Conservation (phyloP, 345 rosid species). For the Populus nigra region DNA sequence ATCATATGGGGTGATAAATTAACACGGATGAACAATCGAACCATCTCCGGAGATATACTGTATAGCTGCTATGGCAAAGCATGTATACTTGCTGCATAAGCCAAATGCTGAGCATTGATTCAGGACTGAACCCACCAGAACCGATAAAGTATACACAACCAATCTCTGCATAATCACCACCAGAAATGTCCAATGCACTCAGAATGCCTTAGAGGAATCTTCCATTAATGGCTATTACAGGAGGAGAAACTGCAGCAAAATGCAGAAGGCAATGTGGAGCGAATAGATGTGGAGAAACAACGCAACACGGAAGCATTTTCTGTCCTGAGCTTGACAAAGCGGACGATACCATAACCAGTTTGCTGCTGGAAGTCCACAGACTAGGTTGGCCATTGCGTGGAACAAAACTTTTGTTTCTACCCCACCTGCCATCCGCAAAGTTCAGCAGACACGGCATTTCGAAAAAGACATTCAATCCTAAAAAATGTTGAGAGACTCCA, state of each 20-base stretch:
- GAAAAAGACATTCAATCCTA: neutral
- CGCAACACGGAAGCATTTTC: neutral
- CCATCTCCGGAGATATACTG: neutral
- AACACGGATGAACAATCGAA: neutral
- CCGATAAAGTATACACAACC: neutral
- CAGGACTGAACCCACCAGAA: neutral
- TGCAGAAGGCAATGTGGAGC: constrained; percentile 2
- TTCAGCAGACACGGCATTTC: neutral
- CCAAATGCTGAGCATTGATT: constrained; percentile 1
- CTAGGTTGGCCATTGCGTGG: neutral
- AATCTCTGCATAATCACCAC: neutral
- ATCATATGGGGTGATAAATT: neutral
- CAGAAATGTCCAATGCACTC: neutral
- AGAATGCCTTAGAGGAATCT: neutral
- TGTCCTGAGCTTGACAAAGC: neutral
- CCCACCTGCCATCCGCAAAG: neutral
- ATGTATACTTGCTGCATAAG: neutral
- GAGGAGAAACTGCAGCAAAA: neutral
- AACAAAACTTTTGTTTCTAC: neutral
- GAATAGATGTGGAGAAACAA: neutral
- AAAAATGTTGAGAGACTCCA: neutral
- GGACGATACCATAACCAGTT: neutral
- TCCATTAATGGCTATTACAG: neutral
- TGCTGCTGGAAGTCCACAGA: constrained; percentile 1
- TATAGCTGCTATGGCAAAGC: neutral